These are phyloP conservation scores for Sanghuangporus weigelae DNA, from an alignment of 1,284 basidiomycete genomes.

Conservation along the genomic window DNA sequence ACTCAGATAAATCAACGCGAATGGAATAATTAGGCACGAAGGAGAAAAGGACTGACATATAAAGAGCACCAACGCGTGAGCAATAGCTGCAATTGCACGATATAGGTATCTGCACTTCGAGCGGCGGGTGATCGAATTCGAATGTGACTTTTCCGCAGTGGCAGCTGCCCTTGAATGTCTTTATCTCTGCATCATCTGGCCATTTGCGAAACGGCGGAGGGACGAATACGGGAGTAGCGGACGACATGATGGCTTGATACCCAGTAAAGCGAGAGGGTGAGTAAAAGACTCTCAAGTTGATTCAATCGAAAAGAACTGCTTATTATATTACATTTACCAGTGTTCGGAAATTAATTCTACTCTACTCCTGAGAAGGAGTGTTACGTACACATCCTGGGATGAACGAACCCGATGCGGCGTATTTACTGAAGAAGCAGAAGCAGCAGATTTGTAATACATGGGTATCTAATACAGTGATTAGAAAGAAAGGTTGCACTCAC, in stretches of 20 bases:
- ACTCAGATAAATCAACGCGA: neutral
- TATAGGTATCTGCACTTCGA: slow-evolving; percentile 14
- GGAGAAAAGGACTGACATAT: slow-evolving; percentile 11
- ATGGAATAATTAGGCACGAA: neutral
- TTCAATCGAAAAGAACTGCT: too few species aligned
- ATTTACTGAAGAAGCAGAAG: neutral
- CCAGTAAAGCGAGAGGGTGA: neutral
- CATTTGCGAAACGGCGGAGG: neutral
- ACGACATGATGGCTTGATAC: neutral
- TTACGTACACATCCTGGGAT: neutral
- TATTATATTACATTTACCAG: too few species aligned
- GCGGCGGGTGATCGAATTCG: slow-evolving; percentile 14
- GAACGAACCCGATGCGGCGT: neutral
- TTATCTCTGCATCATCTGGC: slow-evolving; percentile 7
- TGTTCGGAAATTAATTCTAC: too few species aligned
- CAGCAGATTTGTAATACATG: neutral
- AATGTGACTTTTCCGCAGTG: slow-evolving; percentile 19
- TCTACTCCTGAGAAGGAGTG: neutral
- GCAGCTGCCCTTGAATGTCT: slow-evolving; percentile 17
- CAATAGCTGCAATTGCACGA: slow-evolving; percentile 19
- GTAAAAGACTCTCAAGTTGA: neutral
- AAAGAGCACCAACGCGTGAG: slow-evolving; percentile 8
- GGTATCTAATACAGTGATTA: too few species aligned
- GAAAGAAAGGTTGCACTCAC: too few species aligned
- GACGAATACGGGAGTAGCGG: neutral